Evolutionary conservation across 169 alveolate genomes (phyloP).

Genomic region (Babesia sp.): DNA sequence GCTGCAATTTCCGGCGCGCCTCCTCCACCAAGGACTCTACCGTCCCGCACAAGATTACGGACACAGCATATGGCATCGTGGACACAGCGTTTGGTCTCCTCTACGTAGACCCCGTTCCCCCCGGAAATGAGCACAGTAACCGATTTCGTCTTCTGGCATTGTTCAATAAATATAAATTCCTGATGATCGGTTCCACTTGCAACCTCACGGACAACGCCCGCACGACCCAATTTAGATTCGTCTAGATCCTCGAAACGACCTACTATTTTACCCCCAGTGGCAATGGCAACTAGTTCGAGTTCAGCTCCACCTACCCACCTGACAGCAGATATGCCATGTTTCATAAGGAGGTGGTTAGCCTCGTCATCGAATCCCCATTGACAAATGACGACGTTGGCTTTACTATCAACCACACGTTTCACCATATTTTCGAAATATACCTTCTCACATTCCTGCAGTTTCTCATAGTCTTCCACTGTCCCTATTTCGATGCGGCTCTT

Average conservation of each 20-base stretch:
- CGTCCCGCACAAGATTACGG: slow-evolving; percentile 85
- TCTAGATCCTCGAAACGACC: slow-evolving; percentile 94
- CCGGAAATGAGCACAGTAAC: slow-evolving; percentile 96
- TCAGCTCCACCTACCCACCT: slow-evolving; percentile 99
- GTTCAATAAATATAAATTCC: slow-evolving; percentile 93
- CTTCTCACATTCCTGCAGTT: slow-evolving; percentile 86
- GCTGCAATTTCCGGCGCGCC: slow-evolving; percentile 97
- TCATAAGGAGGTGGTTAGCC: slow-evolving; percentile 90
- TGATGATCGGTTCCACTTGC: slow-evolving; percentile 94
- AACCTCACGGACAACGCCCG: slow-evolving; percentile 90
- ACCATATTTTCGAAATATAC: slow-evolving; percentile 95
- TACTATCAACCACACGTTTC: slow-evolving; percentile 89
- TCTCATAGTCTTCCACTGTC: slow-evolving; percentile 94
- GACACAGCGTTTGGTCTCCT: slow-evolving; percentile 96
- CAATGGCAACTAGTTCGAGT: slow-evolving; percentile 98
- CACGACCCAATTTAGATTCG: slow-evolving; percentile 93
- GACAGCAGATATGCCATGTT: slow-evolving; percentile 92
- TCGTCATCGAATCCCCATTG: slow-evolving; percentile 99
- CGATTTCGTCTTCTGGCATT: slow-evolving; percentile 89
- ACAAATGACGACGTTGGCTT: slow-evolving; percentile 96
- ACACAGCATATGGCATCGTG: slow-evolving; percentile 99
- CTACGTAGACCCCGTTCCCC: slow-evolving; percentile 95
- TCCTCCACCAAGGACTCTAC: slow-evolving; percentile 95
- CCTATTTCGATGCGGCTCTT: slow-evolving; percentile 97
- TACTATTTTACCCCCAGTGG: slow-evolving; percentile 98